Percentiles rank a stretch among this genome's conserved stretches.
Conservation (phyloP, 176 grass and related monocot genomes). For the Bonia amplexicaulis region DNA sequence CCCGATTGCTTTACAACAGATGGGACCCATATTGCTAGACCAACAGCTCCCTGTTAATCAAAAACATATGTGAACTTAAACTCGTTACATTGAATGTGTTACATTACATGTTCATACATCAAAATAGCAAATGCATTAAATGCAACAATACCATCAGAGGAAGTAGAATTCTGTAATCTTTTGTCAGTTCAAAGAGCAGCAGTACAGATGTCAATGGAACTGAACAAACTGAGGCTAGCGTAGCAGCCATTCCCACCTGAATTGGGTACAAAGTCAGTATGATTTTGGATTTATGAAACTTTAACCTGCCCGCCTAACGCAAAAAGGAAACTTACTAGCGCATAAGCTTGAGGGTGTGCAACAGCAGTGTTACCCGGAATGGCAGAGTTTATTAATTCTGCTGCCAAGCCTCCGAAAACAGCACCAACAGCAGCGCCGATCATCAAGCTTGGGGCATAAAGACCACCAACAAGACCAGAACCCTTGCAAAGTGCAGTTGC, state of each 20-base stretch:
- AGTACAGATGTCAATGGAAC: conserved; percentile 91
- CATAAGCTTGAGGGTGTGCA: conserved; percentile 97
- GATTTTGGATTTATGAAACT: neutral
- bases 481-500: conserved; percentile 98
- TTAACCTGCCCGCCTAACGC: conserved; percentile 4
- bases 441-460: conserved; percentile 99
- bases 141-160: conserved; percentile 77
- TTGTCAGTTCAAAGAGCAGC: conserved; percentile 94
- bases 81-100: neutral
- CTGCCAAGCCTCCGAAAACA: conserved; percentile 94
- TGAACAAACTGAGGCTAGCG: conserved; percentile 88
- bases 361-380: conserved; percentile 93
- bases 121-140: conserved; percentile 16
- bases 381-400: conserved; percentile 80
- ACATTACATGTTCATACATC: conserved; percentile 8
- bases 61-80: conserved; percentile 15
- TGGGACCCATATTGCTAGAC: conserved; percentile 97
- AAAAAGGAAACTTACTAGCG: conserved; percentile 59
- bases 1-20: conserved; percentile 65
- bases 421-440: conserved; percentile 96
- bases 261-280: conserved; percentile 18
- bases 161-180: conserved; percentile 97
- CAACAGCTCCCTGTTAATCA: conserved; percentile 83
- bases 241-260: conserved; percentile 98
- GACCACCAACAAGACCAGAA: conserved; percentile 94